Percentiles rank a stretch among this genome's conserved stretches.
Evolutionary conservation across 2,329 filamentous ascomycete species (phyloP).

Genomic region (Tolypocladium album): DNA sequence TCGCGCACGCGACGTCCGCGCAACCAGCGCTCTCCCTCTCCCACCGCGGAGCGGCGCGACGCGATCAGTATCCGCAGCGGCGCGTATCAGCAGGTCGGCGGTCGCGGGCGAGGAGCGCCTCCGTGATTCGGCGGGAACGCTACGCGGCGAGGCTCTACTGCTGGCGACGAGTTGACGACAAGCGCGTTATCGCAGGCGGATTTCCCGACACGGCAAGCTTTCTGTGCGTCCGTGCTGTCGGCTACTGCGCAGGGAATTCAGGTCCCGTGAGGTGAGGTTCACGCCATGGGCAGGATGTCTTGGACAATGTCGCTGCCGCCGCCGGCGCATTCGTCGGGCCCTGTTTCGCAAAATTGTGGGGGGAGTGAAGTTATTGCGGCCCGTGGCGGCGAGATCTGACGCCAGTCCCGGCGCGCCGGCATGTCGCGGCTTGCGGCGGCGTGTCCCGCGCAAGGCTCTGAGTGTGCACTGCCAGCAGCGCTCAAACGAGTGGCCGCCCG

Average conservation of each 20-base stretch:
- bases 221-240: not conserved
- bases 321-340: not conserved
- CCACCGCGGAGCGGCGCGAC: not conserved
- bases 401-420: not conserved
- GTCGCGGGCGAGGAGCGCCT: not conserved
- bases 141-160: not conserved
- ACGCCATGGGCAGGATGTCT: not conserved
- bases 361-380: not conserved
- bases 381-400: not conserved
- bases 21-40: not conserved
- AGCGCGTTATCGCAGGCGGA: not conserved
- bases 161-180: too few species aligned
- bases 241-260: not conserved
- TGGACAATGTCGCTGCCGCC: not conserved
- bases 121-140: not conserved
- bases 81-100: not conserved
- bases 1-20: conserved; percentile 1
- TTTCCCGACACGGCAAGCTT: not conserved
- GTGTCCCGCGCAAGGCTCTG: not conserved
- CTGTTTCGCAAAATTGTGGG: not conserved
- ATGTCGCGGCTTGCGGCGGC: not conserved
- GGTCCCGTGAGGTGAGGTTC: not conserved
- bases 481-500: not conserved
- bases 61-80: not conserved
- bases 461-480: not conserved